Base-by-base conservation (phyloP, 495 filamentous ascomycete species). In the Neurospora sublineolata region DNA sequence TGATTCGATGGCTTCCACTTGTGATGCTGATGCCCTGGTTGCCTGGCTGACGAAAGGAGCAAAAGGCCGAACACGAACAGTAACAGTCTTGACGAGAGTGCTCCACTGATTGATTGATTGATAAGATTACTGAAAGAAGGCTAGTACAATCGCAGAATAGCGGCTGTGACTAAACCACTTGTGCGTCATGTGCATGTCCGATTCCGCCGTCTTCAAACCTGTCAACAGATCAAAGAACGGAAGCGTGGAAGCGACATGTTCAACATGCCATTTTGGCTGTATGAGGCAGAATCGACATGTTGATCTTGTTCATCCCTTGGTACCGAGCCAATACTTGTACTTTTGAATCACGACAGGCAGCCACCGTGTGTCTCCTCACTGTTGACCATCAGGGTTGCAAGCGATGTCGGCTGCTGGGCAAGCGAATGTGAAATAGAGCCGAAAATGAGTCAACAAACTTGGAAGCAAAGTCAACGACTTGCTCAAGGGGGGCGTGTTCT, bases 81-180 rank as follows among this genome's bases (percentile, higher is more conserved):
- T 33, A 33, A 33, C 44, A 52, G 44, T 52, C 44, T 44, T 33
- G 20, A 52, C 52, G 33, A 44, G 69, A 71, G 39, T 41, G 74
- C 69, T 68, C 75, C 72, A 79, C 75, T 79, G 75, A 78, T 78
- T 72, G 76, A 78, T 78, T 72, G 76, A 79, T 79, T 80, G 79
- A 79, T 79, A 79, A 80, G 78, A 80, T 79, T 76, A 79, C 64
- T 14, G 23, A n/a, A 70, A 41, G 3, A 0, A 18, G 71, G 67
- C 75, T 72, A 73, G 37, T 38, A 71, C 67, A 7, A 27, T 67
- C 39, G 1, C 4, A 73, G 72, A n/a, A 39, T 73, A 75, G 76
- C 60, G 7, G 12, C 9, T 14, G 18, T 16, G 3, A 37, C 33
- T 64, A 40, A 37, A 38, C 73, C 71, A 64, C 40, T 71, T 71